Percentiles rank a stretch among this genome's conserved stretches.
These are phyloP conservation scores for Pugionium dolabratum DNA, from an alignment of 345 rosid species.

Conservation along the genomic window DNA sequence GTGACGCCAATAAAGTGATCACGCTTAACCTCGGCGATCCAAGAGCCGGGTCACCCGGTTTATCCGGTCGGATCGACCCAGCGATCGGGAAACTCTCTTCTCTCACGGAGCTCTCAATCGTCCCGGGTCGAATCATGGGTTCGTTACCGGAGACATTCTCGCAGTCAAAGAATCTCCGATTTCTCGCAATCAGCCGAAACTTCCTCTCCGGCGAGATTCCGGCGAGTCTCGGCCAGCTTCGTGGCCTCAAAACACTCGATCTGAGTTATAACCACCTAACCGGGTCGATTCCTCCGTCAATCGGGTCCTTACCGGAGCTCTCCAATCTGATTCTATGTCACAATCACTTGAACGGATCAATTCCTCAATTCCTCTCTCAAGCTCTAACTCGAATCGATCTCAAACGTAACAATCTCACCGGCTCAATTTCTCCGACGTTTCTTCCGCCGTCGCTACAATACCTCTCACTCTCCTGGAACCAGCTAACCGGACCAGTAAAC, in stretches of 20 bases:
- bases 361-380: constrained; percentile 70
- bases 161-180: constrained; percentile 34
- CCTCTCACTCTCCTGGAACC: constrained; percentile 79
- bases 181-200: constrained; percentile 55
- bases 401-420: constrained; percentile 76
- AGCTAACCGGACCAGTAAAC: constrained; percentile 69
- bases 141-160: constrained; percentile 64
- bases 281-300: constrained; percentile 59
- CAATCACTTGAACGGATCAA: constrained; percentile 73
- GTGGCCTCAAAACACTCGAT: constrained; percentile 69
- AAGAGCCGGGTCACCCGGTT: constrained; percentile 37
- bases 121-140: constrained; percentile 83
- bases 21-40: constrained; percentile 82
- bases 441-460: constrained; percentile 75
- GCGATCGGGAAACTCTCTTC: constrained; percentile 79
- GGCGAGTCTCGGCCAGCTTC: constrained; percentile 59
- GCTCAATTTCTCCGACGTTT: constrained; percentile 52
- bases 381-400: constrained; percentile 73
- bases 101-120: constrained; percentile 69
- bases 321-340: constrained; percentile 77
- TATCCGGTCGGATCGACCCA: constrained; percentile 69
- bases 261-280: constrained; percentile 84
- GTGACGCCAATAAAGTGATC: constrained; percentile 63
- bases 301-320: constrained; percentile 74
- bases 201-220: constrained; percentile 76